These are phyloP conservation scores for Chlorella ohadii DNA, from an alignment of 139 green algal genomes.

Conservation along the genomic window DNA sequence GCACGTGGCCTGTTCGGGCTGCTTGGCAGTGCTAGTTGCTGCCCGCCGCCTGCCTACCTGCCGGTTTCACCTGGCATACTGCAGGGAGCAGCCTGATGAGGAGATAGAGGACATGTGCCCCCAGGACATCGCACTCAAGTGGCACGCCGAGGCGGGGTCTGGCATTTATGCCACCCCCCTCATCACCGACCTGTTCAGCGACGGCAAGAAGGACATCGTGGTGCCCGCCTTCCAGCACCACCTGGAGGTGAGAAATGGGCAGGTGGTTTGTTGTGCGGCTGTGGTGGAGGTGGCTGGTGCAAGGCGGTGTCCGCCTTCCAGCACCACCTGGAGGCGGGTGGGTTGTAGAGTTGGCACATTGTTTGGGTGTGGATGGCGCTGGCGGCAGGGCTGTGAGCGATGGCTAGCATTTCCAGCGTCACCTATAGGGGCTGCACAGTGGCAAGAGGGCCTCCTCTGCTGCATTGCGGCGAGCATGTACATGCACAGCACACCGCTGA, in stretches of 20 bases:
- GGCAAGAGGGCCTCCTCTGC: no score
- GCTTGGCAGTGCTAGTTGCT: no score
- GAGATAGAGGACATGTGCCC: constrained; percentile 24
- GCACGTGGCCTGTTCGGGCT: no score
- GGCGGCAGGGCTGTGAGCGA: no score
- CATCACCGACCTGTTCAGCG: constrained; percentile 94
- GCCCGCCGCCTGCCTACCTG: no score
- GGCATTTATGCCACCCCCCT: constrained; percentile 95
- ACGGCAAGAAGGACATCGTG: constrained; percentile 93
- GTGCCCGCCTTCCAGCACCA: constrained; percentile 95
- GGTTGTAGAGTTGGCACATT: no score
- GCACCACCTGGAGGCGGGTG: neutral
- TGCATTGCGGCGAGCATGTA: neutral
- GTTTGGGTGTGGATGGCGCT: no score
- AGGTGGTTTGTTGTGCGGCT: no score
- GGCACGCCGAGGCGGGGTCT: constrained; percentile 87
- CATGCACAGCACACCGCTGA: no score
- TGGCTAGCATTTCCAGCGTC: no score
- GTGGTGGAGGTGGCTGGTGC: no score
- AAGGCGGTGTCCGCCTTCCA: neutral
- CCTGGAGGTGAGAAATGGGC: constrained; percentile 80
- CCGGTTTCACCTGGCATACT: neutral
- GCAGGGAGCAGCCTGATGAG: constrained; percentile 13
- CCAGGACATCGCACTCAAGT: constrained; percentile 80
- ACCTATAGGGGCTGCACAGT: no score